These are phyloP conservation scores for Microcyclospora tardicrescens DNA, from an alignment of 2,329 filamentous ascomycete genomes.

Conservation along the genomic window DNA sequence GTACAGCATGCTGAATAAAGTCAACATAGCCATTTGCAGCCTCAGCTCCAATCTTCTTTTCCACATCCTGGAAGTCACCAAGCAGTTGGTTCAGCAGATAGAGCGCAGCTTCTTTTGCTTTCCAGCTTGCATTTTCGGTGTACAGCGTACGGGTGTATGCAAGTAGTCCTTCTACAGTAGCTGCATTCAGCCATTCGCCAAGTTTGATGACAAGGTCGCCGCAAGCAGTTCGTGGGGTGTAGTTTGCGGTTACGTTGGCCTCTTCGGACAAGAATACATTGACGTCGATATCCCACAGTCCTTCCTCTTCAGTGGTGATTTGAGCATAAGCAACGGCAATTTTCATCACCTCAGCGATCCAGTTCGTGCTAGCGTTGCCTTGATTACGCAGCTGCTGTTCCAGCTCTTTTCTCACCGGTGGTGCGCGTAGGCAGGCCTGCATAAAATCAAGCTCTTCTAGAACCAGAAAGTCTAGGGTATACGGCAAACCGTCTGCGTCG, in stretches of 20 bases:
- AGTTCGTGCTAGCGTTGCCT: slow-evolving; percentile 52
- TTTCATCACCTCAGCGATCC: slow-evolving; percentile 80
- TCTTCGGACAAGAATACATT: slow-evolving; percentile 93
- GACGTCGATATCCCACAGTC: slow-evolving; percentile 90
- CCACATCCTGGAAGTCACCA: slow-evolving; percentile 68
- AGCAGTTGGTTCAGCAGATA: slow-evolving; percentile 77
- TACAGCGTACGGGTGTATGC: slow-evolving; percentile 66
- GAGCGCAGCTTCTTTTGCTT: slow-evolving; percentile 64
- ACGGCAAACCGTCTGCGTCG: slow-evolving; percentile 81
- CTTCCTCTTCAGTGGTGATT: slow-evolving; percentile 85
- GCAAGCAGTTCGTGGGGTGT: slow-evolving; percentile 84
- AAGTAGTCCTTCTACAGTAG: slow-evolving; percentile 65
- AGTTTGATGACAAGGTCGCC: slow-evolving; percentile 87
- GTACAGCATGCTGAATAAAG: slow-evolving; percentile 66
- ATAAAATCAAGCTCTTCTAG: slow-evolving; percentile 92
- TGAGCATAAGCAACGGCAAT: slow-evolving; percentile 75
- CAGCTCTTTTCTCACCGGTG: slow-evolving; percentile 80
- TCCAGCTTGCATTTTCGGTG: slow-evolving; percentile 42
- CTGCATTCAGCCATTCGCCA: slow-evolving; percentile 72
- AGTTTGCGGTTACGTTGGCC: slow-evolving; percentile 87
- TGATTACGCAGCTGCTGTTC: slow-evolving; percentile 56
- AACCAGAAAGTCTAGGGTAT: slow-evolving; percentile 85
- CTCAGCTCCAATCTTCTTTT: slow-evolving; percentile 55
- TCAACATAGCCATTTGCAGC: slow-evolving; percentile 64
- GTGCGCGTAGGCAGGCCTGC: slow-evolving; percentile 77